Base-by-base conservation (phyloP, 805 yeast species). In the Millerozyma acaciae region DNA sequence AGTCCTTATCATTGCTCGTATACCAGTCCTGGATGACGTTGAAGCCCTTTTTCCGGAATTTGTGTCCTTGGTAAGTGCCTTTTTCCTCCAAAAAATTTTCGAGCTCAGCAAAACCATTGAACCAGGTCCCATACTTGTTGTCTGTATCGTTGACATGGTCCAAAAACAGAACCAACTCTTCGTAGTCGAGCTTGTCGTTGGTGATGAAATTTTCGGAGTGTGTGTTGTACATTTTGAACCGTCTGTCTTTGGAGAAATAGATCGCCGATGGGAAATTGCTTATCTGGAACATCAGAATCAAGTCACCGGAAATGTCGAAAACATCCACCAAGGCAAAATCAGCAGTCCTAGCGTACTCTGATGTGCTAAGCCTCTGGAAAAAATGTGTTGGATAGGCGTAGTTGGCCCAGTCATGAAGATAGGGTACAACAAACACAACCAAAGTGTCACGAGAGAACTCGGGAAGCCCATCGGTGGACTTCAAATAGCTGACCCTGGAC, bases 311-410 rank as follows among this genome's bases (percentile, higher is more conserved):
- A 13, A 35, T 48, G 6, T 45, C 38, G 16, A 51, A 57, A 8
- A 52, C 38, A 32, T 56, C 59, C 2, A 54, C 51, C 3, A 62
- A 26, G 1, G 49, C 53, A 39, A 61, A 57, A 8, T 37, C 30
- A 3, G 53, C 26, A 8, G 33, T 13, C 16, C 28, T 37, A 14
- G 8, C 41, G 25, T 18, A 23, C 16, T 23, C 39, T 26, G 13
- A 18, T 8, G 23, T 17, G 8, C 63, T 54, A n/a, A 60, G 34
- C 30, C 33, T 33, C 35, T 62, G 67, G 39, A 48, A 58, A 34
- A 57, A 62, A 37, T 66, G 72, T 4, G 43, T 33, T 3, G 68
- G 68, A 28, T 46, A 50, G 21, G 50, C 40, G 35, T 48, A 52
- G n/a, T 52, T 49, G 19, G 42, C 39, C 69, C 70, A 66, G 8